phyloP scores from a whole-genome alignment of 2,329 filamentous ascomycete genomes.

The Beauveria rudraprayagi region DNA sequence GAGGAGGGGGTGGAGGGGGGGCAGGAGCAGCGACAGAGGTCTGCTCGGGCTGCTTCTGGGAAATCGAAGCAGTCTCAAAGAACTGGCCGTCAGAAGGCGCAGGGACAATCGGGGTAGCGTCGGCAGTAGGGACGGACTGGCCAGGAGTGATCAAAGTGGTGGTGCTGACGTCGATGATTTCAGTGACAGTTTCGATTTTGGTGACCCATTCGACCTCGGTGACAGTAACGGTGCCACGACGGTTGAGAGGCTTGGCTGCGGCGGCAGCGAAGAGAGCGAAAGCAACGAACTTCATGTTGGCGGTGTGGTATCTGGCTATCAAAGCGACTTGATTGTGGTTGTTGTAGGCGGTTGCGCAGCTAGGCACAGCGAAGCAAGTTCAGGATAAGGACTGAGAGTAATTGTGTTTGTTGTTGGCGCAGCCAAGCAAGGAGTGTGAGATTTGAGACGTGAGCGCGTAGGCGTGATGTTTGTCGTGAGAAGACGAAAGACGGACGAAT shows the following conservation, averaged over 20 bases:
- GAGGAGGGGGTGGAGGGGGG: neutral
- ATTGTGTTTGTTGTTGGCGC: conserved; percentile 13
- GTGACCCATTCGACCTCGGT: conserved; percentile 45
- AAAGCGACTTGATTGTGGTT: neutral
- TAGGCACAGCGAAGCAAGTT: conserved; percentile 6
- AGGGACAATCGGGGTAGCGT: conserved; percentile 18
- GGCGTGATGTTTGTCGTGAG: neutral
- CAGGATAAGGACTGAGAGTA: conserved; percentile 15
- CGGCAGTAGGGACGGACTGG: conserved; percentile 19
- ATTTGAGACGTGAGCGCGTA: neutral
- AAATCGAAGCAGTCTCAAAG: conserved; percentile 17
- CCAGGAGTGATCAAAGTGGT: conserved; percentile 37
- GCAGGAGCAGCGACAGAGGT: conserved; percentile 5
- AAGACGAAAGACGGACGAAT: neutral
- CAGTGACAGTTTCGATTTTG: conserved; percentile 38
- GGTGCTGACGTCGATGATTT: conserved; percentile 39
- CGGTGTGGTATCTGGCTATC: neutral
- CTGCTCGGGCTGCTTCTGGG: conserved; percentile 7
- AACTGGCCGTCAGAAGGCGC: conserved; percentile 23
- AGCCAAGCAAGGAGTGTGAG: conserved; percentile 5
- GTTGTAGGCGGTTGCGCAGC: neutral
- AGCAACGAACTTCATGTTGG: conserved; percentile 34
- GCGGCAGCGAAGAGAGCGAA: conserved; percentile 23
- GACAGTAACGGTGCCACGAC: conserved; percentile 31
- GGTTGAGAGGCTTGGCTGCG: conserved; percentile 41